Conservation (phyloP, 2,329 filamentous ascomycete species). For the Coniochaeta sp. region DNA sequence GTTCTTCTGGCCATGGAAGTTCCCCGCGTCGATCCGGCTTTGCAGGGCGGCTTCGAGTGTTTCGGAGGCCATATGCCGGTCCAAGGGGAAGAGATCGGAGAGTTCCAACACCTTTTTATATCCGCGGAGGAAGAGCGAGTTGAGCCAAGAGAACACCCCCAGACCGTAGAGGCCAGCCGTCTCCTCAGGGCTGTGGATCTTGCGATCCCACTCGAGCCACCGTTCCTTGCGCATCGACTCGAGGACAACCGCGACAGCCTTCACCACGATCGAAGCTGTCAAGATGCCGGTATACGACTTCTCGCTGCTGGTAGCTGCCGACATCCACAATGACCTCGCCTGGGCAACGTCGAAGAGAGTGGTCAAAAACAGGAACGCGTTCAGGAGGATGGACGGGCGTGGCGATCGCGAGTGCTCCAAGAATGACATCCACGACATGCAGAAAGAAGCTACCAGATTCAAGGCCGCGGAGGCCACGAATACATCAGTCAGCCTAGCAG, state of each 20-base stretch:
- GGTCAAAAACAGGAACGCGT: slow-evolving; percentile 30
- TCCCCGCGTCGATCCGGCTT: slow-evolving; percentile 6
- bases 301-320: slow-evolving; percentile 5
- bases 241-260: slow-evolving; percentile 25
- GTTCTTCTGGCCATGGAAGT: slow-evolving; percentile 11
- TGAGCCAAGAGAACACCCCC: slow-evolving; percentile 23
- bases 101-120: slow-evolving; percentile 22
- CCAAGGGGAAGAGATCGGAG: slow-evolving; percentile 22
- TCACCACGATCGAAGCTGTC: slow-evolving; percentile 25
- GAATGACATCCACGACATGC: slow-evolving; percentile 22
- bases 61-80: slow-evolving; percentile 14
- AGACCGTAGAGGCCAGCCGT: slow-evolving; percentile 21
- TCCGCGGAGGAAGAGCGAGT: slow-evolving; percentile 19
- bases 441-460: slow-evolving; percentile 16
- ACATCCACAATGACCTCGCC: slow-evolving; percentile 33
- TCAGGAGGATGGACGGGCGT: slow-evolving; percentile 34
- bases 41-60: slow-evolving; percentile 8
- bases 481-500: slow-evolving; percentile 9
- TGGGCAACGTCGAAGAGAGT: slow-evolving; percentile 35
- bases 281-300: slow-evolving; percentile 23
- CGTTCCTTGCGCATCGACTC: slow-evolving; percentile 29
- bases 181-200: slow-evolving; percentile 28
- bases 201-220: slow-evolving; percentile 29
- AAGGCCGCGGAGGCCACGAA: slow-evolving; percentile 15
- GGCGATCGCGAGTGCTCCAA: slow-evolving; percentile 21